A percentile compares a stretch with the other conserved stretches of the same genome.
phyloP scores from a whole-genome alignment of 176 grass and related monocot genomes.

The Cenchrus americanus region DNA sequence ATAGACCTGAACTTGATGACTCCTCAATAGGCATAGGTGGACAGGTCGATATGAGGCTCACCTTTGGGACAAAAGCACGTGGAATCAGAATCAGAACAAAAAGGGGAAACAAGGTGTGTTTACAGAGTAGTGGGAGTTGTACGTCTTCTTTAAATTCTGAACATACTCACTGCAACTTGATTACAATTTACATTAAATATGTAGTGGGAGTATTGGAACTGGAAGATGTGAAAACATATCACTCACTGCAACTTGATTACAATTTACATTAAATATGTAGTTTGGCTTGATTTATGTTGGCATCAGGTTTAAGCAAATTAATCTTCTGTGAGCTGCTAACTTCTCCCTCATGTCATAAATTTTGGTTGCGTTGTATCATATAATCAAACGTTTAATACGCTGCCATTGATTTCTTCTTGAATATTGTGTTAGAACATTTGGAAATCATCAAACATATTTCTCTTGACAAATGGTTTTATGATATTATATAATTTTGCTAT shows the following conservation, averaged over 20 bases:
- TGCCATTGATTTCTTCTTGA: neutral
- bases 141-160: neutral
- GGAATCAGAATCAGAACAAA: slow-evolving; percentile 99
- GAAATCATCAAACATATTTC: neutral
- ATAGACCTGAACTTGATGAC: slow-evolving; percentile 21
- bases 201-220: slow-evolving; percentile 14
- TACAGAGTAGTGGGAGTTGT: neutral
- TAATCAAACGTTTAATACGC: neutral
- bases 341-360: neutral
- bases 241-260: slow-evolving; percentile 9
- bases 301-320: neutral
- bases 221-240: neutral
- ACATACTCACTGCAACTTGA: slow-evolving; percentile 5
- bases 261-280: slow-evolving; percentile 20
- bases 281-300: neutral
- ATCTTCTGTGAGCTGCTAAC: slow-evolving; percentile 5
- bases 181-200: slow-evolving; percentile 14
- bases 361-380: neutral
- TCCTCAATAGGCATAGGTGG: slow-evolving; percentile 88
- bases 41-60: slow-evolving; percentile 99
- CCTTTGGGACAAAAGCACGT: slow-evolving; percentile 99
- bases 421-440: neutral
- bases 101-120: slow-evolving; percentile 94
- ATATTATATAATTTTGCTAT: neutral
- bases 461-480: neutral